A percentile compares a stretch with the other conserved stretches of the same genome.
phyloP scores from a whole-genome alignment of 495 filamentous ascomycete species.

The Neurospora cerealis region DNA sequence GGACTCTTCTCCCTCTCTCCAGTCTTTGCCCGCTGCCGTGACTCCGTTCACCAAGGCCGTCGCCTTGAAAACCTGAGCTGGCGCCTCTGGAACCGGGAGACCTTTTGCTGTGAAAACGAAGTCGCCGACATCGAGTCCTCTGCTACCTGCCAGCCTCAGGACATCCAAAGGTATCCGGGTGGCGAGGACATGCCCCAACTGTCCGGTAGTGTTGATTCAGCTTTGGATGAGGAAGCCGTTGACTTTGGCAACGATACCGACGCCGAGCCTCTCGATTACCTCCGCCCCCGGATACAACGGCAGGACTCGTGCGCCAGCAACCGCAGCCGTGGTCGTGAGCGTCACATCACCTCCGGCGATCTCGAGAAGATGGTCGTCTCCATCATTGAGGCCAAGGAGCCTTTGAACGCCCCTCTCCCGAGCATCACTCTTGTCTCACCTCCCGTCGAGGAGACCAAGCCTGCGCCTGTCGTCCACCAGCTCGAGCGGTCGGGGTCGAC shows the following conservation, averaged over 20 bases:
- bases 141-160: conserved; percentile 35
- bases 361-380: conserved; percentile 82
- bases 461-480: conserved; percentile 21
- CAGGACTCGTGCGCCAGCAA: conserved; percentile 45
- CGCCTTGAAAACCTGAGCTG: conserved; percentile 92
- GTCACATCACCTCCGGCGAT: conserved; percentile 81
- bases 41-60: conserved; percentile 87
- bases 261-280: conserved; percentile 47
- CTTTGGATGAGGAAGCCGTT: conserved; percentile 64
- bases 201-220: conserved; percentile 85
- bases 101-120: conserved; percentile 74
- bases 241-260: conserved; percentile 38
- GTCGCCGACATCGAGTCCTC: conserved; percentile 24
- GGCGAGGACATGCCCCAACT: conserved; percentile 63
- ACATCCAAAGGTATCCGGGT: conserved; percentile 28
- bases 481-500: conserved; percentile 26
- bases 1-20: conserved; percentile 13
- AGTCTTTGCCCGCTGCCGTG: conserved; percentile 95
- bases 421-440: conserved; percentile 27
- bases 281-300: conserved; percentile 47
- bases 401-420: conserved; percentile 49
- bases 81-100: conserved; percentile 93
- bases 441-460: conserved; percentile 4
- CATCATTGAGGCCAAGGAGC: conserved; percentile 69
- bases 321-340: conserved; percentile 63